phyloP scores from a whole-genome alignment of 495 filamentous ascomycete species.

The Sporormia fimetaria region DNA sequence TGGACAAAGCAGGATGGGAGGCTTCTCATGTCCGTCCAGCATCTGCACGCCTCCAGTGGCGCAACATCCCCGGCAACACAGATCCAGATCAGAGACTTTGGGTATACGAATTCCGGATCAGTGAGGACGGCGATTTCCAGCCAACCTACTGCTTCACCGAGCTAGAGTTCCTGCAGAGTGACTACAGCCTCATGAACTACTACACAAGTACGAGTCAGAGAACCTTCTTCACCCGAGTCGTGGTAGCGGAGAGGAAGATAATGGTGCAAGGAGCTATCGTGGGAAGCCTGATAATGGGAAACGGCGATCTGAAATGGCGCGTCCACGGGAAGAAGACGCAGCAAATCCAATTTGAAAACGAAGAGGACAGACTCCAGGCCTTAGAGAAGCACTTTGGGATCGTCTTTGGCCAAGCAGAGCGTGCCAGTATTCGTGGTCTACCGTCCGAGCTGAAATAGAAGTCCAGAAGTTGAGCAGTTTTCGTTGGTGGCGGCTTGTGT shows the following conservation, averaged over 20 bases:
- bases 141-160: slow-evolving; percentile 49
- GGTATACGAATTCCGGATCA: slow-evolving; percentile 52
- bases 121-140: slow-evolving; percentile 39
- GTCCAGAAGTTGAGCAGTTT: neutral
- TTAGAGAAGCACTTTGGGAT: slow-evolving; percentile 28
- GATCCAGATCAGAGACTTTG: slow-evolving; percentile 41
- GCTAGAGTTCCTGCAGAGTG: slow-evolving; percentile 48
- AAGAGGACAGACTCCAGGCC: slow-evolving; percentile 28
- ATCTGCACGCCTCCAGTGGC: slow-evolving; percentile 39
- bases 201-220: slow-evolving; percentile 38
- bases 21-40: slow-evolving; percentile 36
- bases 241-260: slow-evolving; percentile 49
- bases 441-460: slow-evolving; percentile 18
- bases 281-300: slow-evolving; percentile 50
- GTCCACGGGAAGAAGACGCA: slow-evolving; percentile 38
- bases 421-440: slow-evolving; percentile 25
- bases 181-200: slow-evolving; percentile 57
- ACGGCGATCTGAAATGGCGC: slow-evolving; percentile 47
- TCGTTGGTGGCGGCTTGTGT: neutral
- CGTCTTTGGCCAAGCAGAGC: slow-evolving; percentile 25
- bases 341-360: slow-evolving; percentile 23
- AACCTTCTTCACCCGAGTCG: slow-evolving; percentile 39
- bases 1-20: slow-evolving; percentile 34
- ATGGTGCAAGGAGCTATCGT: slow-evolving; percentile 38
- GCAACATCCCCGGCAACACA: slow-evolving; percentile 39